Evolutionary conservation across 345 rosid species (phyloP).

Genomic region (Eucalyptus microcorys): DNA sequence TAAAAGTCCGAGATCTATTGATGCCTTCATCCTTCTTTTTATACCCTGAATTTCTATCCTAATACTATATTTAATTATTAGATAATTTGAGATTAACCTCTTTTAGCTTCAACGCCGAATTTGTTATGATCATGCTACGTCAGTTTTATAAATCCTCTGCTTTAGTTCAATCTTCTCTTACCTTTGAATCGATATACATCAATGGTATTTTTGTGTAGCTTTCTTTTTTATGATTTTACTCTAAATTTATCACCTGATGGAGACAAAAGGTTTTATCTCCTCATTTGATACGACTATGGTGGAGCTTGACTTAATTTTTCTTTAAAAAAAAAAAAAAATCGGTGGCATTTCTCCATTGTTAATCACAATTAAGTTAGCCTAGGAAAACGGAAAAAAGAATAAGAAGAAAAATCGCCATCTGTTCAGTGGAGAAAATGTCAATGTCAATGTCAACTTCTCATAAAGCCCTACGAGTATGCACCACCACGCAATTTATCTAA

Average conservation of each 20-base stretch:
- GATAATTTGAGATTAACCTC: not conserved
- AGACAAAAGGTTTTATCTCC: accelerated
- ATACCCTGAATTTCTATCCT: not conserved
- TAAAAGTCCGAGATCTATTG: not conserved
- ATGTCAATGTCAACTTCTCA: not conserved
- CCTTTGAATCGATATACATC: not conserved
- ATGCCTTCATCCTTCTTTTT: not conserved
- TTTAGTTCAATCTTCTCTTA: not conserved
- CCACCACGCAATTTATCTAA: not conserved
- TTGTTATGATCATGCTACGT: not conserved
- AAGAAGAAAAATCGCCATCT: not conserved
- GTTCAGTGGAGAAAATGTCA: not conserved
- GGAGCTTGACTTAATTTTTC: not conserved
- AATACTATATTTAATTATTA: no score
- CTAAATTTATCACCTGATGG: not conserved
- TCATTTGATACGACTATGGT: not conserved
- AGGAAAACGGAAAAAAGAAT: not conserved
- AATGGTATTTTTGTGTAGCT: not conserved
- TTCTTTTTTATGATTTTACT: not conserved
- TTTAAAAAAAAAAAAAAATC: accelerated
- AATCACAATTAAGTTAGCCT: not conserved
- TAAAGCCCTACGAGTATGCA: not conserved
- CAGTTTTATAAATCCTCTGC: not conserved
- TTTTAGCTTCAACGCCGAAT: not conserved
- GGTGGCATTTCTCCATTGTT: accelerated